These are phyloP conservation scores for Elsinoe necatrix DNA, from an alignment of 2,329 filamentous ascomycete species.

Conservation along the genomic window DNA sequence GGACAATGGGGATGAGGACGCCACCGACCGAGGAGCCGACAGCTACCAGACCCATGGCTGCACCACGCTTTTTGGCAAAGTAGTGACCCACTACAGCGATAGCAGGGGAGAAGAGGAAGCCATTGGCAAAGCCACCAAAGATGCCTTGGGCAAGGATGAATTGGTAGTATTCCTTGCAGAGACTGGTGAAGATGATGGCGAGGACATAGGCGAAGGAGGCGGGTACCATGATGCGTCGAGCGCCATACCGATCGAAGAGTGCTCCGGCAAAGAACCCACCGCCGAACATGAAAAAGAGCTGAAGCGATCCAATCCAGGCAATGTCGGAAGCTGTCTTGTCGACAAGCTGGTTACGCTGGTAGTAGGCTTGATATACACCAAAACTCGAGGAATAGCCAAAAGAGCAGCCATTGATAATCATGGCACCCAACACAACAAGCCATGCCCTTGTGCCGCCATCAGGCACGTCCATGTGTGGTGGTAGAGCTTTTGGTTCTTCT, in stretches of 20 bases:
- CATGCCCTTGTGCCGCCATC: constrained; percentile 17
- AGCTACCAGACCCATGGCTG: constrained; percentile 50
- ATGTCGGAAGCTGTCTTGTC: constrained; percentile 27
- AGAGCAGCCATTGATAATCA: constrained; percentile 14
- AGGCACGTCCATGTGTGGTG: constrained; percentile 7
- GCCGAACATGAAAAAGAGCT: constrained; percentile 41
- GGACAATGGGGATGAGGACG: constrained; percentile 43
- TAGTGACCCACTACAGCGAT: constrained; percentile 58
- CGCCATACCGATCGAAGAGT: constrained; percentile 40
- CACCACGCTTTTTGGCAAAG: constrained; percentile 44
- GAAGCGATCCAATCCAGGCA: constrained; percentile 42
- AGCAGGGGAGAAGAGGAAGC: constrained; percentile 53
- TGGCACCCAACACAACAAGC: constrained; percentile 17
- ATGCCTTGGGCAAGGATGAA: constrained; percentile 43
- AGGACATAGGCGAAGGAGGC: constrained; percentile 38
- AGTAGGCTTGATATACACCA: constrained; percentile 21
- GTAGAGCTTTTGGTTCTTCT: neutral
- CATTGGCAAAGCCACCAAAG: constrained; percentile 45
- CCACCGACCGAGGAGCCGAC: constrained; percentile 44
- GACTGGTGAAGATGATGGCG: constrained; percentile 42
- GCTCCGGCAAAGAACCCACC: constrained; percentile 41
- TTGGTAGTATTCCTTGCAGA: constrained; percentile 41
- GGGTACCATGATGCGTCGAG: constrained; percentile 30
- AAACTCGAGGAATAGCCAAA: constrained; percentile 12
- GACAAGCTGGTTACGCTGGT: neutral